Evolutionary conservation across 441 rosid species (phyloP).

Genomic region (Dalechampia spathulata): DNA sequence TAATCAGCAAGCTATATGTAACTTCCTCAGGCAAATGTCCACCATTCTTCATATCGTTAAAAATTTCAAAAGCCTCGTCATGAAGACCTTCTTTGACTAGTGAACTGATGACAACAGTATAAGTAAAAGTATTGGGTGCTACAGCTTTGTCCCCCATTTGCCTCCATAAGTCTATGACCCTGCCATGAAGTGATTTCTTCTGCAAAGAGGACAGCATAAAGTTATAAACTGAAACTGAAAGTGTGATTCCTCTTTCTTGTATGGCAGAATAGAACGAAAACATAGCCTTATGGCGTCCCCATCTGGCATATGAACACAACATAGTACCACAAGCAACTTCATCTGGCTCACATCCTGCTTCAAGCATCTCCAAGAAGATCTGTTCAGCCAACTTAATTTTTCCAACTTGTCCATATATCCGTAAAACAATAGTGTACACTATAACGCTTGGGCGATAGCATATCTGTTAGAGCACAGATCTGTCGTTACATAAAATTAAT

Average conservation of each 20-base stretch:
- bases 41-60: conserved; percentile 56
- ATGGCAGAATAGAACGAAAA: conserved; percentile 64
- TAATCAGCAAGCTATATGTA: conserved; percentile 67
- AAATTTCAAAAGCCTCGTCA: conserved; percentile 56
- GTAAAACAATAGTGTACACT: conserved; percentile 67
- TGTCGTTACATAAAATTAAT: conserved; percentile 33
- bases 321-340: conserved; percentile 93
- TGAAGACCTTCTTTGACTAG: conserved; percentile 51
- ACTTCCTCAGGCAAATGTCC: conserved; percentile 80
- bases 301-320: conserved; percentile 88
- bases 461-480: conserved; percentile 57
- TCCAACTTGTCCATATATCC: conserved; percentile 83
- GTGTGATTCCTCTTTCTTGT: conserved; percentile 49
- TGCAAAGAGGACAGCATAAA: conserved; percentile 93
- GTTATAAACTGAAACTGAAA: conserved; percentile 67
- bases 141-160: conserved; percentile 57
- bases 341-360: conserved; percentile 84
- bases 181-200: conserved; percentile 65
- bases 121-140: conserved; percentile 56
- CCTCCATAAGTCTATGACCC: conserved; percentile 66
- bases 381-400: conserved; percentile 79
- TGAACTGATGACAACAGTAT: conserved; percentile 68
- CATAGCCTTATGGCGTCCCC: conserved; percentile 90
- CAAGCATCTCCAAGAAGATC: conserved; percentile 88
- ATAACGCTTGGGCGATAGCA: conserved; percentile 70